Evolutionary conservation across 1,139 yeast species (phyloP), one percentile per base, ranked within the genome.

Genomic region (Scheffersomyces segobiensis): DNA sequence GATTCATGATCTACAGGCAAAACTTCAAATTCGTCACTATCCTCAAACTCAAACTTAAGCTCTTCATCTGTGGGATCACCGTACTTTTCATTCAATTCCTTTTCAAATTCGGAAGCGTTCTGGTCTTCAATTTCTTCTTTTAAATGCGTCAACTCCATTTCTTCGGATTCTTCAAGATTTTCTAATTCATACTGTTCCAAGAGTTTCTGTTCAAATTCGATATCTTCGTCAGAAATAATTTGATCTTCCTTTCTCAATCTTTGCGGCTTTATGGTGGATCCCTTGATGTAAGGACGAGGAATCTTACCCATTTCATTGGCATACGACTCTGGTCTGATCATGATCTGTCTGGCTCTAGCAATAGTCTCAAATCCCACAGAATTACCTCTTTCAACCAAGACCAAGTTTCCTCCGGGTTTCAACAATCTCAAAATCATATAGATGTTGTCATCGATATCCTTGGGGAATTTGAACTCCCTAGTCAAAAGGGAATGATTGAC

Each of bases 341-440:
- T 86, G 10, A 91, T 73, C 71, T 95, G 97, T 67, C 99, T 82
- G 1, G 98, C 98, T 58, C 97, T 81, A 0, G 97, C 96, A 60
- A 93, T 83, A 5, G 87, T 82, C 72, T 95, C 98, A 69, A 92
- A 92, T 0, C 98, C 98, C 48, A 87, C 72, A 0, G 98, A 91
- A 58, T 90, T 91, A 2, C 99, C 99, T 63, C 98, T 81, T 74
- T 95, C 98, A 2, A 93, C 77, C 7, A 95, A 72, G 0, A 92
- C 87, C 20, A 93, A 73, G 59, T 88, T 87, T 0, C 98, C 99
- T 17, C 85, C 85, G 0, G 97, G 97, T 14, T 85, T 82, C 52
- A 93, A 74, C 39, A 90, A 74, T 20, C 81, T 78, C 46, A 92
- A 77, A 52, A 89, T 77, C 63, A 82, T 81, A 59, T 87, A 85